Evolutionary conservation across 805 yeast species (phyloP).

Genomic region (Zygosaccharomyces pseudorouxii): DNA sequence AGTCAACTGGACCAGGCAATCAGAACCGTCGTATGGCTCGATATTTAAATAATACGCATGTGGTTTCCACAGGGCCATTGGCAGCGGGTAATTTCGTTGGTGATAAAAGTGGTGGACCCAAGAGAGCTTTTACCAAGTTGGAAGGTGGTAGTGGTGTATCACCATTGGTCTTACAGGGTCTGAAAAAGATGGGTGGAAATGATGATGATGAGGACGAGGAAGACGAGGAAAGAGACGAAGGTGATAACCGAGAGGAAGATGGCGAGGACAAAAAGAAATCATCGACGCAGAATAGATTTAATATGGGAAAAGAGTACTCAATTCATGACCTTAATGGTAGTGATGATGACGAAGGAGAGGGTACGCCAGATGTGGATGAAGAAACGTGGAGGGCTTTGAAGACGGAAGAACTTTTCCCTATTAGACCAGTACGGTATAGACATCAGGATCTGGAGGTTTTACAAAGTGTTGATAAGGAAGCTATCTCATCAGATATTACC

Average conservation of each 20-base stretch:
- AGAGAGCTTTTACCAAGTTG: conserved; percentile 25
- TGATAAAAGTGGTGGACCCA: conserved; percentile 21
- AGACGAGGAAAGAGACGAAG: conserved; percentile 12
- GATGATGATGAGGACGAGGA: conserved; percentile 37
- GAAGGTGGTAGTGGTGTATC: conserved; percentile 17
- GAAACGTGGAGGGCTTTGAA: conserved; percentile 25
- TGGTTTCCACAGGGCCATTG: conserved; percentile 69
- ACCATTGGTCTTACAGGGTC: conserved; percentile 26
- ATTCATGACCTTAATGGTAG: conserved; percentile 36
- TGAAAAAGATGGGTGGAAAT: conserved; percentile 26
- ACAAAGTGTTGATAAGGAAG: conserved; percentile 31
- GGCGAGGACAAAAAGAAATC: conserved; percentile 29
- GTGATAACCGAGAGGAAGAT: conserved; percentile 23
- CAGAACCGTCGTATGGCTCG: conserved; percentile 29
- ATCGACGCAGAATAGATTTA: conserved; percentile 40
- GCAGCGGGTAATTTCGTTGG: conserved; percentile 50
- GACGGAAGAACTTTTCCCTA: conserved; percentile 51
- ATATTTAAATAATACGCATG: conserved; percentile 44
- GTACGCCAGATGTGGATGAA: conserved; percentile 25
- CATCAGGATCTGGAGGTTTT: conserved; percentile 38
- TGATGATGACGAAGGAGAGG: conserved; percentile 19
- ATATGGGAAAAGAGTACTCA: conserved; percentile 59
- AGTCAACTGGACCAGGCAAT: conserved; percentile 15
- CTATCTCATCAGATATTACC: conserved; percentile 20
- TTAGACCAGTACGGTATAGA: conserved; percentile 57